Evolutionary conservation across 768 basidiomycete genomes (phyloP).

Genomic region (Russula olivacea): DNA sequence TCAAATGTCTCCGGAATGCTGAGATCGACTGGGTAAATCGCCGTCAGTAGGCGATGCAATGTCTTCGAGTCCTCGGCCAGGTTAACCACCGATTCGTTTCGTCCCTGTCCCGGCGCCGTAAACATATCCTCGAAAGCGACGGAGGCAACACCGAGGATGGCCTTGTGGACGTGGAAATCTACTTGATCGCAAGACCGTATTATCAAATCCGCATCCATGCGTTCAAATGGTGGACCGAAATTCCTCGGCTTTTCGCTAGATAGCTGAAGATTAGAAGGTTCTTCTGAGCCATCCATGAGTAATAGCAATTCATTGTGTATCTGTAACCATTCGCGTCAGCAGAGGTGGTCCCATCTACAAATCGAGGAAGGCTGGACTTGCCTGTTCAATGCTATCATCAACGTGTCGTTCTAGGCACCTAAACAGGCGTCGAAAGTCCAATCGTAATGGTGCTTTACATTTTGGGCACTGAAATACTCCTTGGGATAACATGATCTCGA

Average conservation of each 20-base stretch:
- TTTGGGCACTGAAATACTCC: neutral
- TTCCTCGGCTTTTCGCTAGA: too few relatives aligned
- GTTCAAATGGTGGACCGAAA: neutral
- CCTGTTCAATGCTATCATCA: neutral
- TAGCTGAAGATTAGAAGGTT: too few relatives aligned
- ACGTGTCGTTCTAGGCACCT: neutral
- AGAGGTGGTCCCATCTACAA: neutral
- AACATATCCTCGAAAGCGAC: too few relatives aligned
- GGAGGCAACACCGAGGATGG: too few relatives aligned
- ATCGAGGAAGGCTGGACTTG: neutral
- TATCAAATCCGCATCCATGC: neutral
- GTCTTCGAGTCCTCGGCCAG: slow-evolving; percentile 6
- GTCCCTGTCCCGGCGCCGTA: too few relatives aligned
- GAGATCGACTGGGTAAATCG: neutral
- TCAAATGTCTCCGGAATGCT: neutral
- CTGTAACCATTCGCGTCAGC: neutral
- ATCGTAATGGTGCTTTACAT: neutral
- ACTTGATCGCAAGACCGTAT: neutral
- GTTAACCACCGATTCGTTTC: too few relatives aligned
- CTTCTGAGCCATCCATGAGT: neutral
- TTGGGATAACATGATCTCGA: neutral
- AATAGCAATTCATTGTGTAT: neutral
- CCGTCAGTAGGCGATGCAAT: neutral
- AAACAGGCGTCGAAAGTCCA: neutral
- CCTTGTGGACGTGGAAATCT: neutral